Evolutionary conservation across 129 eudicot genomes (phyloP).

Genomic region (Erigeron canadensis): DNA sequence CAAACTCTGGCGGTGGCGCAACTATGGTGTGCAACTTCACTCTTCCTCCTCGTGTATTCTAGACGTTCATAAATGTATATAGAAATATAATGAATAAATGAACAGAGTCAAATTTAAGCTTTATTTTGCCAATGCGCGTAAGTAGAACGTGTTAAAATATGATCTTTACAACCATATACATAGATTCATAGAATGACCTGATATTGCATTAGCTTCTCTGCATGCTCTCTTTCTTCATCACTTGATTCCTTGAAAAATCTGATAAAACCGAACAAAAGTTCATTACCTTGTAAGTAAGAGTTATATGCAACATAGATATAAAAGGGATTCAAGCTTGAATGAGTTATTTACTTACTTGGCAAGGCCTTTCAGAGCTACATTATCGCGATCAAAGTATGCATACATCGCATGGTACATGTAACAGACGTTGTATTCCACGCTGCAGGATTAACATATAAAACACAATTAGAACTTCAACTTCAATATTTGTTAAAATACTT

Average conservation of each 20-base stretch:
- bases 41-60: constrained; percentile 93
- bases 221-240: constrained; percentile 91
- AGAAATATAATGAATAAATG: background rate
- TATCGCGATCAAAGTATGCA: constrained; percentile 92
- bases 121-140: background rate
- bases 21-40: constrained; percentile 61
- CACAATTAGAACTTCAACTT: too few relatives aligned
- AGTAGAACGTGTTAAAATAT: background rate
- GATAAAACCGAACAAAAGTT: constrained; percentile 6
- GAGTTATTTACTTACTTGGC: constrained; percentile 85
- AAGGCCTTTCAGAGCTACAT: constrained; percentile 82
- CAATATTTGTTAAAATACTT: background rate
- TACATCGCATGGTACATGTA: constrained; percentile 80
- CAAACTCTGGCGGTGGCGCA: constrained; percentile 70
- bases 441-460: constrained; percentile 27
- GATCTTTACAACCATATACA: background rate
- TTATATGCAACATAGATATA: background rate
- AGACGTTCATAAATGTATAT: constrained; percentile 13
- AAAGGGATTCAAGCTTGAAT: background rate
- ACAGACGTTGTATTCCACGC: constrained; percentile 92
- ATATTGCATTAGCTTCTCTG: constrained; percentile 84
- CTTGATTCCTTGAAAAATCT: constrained; percentile 95
- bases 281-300: background rate
- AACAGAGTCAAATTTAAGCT: background rate
- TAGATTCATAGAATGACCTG: constrained; percentile 49